These are phyloP conservation scores for Gracilariopsis chorda DNA, from an alignment of 23 red algal genomes.

Conservation along the genomic window DNA sequence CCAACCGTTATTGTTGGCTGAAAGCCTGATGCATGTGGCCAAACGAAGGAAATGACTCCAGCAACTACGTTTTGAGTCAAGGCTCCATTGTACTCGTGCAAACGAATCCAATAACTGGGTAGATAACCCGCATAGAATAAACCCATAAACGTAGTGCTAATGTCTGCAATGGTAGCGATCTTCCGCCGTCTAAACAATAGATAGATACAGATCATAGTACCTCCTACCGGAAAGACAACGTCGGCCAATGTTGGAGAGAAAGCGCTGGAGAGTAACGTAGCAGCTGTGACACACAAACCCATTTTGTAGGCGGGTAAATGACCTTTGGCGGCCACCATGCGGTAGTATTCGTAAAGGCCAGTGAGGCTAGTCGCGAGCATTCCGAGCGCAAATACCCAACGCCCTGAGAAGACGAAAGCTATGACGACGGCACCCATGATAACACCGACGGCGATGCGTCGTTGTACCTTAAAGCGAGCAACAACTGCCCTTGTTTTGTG, in stretches of 20 bases:
- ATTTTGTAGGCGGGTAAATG: constrained; percentile 83
- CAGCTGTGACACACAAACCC: constrained; percentile 75
- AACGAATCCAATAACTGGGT: constrained; percentile 93
- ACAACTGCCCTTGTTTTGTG: no score
- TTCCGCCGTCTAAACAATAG: constrained; percentile 76
- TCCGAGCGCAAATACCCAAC: constrained; percentile 59
- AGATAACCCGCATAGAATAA: constrained; percentile 98
- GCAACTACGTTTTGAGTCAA: constrained; percentile 17
- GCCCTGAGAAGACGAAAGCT: constrained; percentile 72
- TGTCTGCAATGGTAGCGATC: constrained; percentile 99
- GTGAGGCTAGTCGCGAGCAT: constrained; percentile 63
- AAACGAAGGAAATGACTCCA: constrained; percentile 21
- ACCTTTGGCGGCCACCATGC: constrained; percentile 86
- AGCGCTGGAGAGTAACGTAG: constrained; percentile 61
- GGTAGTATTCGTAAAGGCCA: constrained; percentile 95
- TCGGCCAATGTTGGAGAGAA: constrained; percentile 64
- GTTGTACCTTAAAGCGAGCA: constrained; percentile 70
- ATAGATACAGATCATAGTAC: constrained; percentile 91
- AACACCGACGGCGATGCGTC: constrained; percentile 71
- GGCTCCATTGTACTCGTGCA: constrained; percentile 61
- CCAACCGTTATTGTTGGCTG: constrained; percentile 70
- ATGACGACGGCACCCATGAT: constrained; percentile 77
- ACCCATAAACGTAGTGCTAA: constrained; percentile 97
- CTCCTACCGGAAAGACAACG: constrained; percentile 89
- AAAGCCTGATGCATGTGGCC: constrained; percentile 41